Conservation (phyloP, 768 basidiomycete species). For the Leccinum broughii region DNA sequence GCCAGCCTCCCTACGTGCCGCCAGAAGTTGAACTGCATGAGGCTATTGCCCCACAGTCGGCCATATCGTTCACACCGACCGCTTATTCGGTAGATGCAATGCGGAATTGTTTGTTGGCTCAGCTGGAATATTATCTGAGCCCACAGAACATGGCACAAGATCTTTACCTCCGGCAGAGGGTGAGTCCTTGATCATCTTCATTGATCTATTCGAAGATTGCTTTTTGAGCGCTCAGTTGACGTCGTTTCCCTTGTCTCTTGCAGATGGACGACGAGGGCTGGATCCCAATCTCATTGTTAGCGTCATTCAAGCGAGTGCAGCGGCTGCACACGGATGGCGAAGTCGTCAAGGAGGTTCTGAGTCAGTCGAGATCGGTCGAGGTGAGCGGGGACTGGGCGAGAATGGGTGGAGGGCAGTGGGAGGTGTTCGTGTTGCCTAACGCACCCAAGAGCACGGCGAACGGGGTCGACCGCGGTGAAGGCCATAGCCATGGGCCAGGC, state of each 20-base stretch:
- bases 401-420: slow-evolving; percentile 60
- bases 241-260: not conserved
- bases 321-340: slow-evolving; percentile 58
- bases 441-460: slow-evolving; percentile 48
- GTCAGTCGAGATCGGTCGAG: slow-evolving; percentile 66
- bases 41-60: slow-evolving; percentile 23
- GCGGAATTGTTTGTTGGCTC: slow-evolving; percentile 69
- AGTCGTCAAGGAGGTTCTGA: slow-evolving; percentile 70
- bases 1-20: slow-evolving; percentile 32
- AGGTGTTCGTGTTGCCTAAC: slow-evolving; percentile 56
- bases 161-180: slow-evolving; percentile 75
- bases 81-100: slow-evolving; percentile 66
- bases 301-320: slow-evolving; percentile 85
- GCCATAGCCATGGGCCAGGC: not conserved
- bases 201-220: not conserved
- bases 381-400: slow-evolving; percentile 70
- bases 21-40: slow-evolving; percentile 33
- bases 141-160: slow-evolving; percentile 89
- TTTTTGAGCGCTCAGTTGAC: slow-evolving; percentile 1
- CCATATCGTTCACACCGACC: slow-evolving; percentile 45
- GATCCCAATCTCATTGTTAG: slow-evolving; percentile 78
- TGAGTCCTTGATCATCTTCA: slow-evolving; percentile 37
- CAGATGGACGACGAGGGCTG: slow-evolving; percentile 92
- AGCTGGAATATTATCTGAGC: slow-evolving; percentile 92
- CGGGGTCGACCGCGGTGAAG: not conserved